phyloP scores from a whole-genome alignment of 139 green algal species.

The Auxenochlorella pyrenoidosa region DNA sequence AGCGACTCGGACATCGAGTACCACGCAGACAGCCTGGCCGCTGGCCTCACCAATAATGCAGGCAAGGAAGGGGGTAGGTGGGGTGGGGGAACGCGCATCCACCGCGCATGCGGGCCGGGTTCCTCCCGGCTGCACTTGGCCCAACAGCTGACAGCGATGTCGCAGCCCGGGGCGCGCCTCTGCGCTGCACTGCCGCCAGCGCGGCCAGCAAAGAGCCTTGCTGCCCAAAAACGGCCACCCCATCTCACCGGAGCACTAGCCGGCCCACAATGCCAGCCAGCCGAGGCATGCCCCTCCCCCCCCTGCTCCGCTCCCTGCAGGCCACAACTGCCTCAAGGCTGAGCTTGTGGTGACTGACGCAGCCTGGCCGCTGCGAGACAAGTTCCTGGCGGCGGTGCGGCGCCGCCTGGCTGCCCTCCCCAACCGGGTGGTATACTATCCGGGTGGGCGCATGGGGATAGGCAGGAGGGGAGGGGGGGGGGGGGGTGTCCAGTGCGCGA shows the following conservation, averaged over 20 bases:
- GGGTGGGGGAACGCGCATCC: not conserved
- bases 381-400: constrained; percentile 69
- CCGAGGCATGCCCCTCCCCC: not conserved
- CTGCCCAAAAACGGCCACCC: too few species aligned
- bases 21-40: constrained; percentile 69
- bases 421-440: constrained; percentile 70
- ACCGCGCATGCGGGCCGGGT: too few species aligned
- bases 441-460: constrained; percentile 36
- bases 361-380: constrained; percentile 72
- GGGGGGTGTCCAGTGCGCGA: too few species aligned
- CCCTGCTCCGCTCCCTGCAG: not conserved
- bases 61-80: not conserved
- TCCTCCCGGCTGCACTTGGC: too few species aligned
- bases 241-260: too few species aligned
- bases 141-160: too few species aligned
- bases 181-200: too few species aligned
- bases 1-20: constrained; percentile 73
- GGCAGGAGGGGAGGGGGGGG: too few species aligned
- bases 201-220: too few species aligned
- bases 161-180: too few species aligned
- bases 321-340: constrained; percentile 84
- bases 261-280: not conserved
- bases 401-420: constrained; percentile 39
- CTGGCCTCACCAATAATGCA: constrained; percentile 72
- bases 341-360: constrained; percentile 81